phyloP scores from a whole-genome alignment of 1,284 basidiomycete species.

The Cryptococcus jaspeensis region DNA sequence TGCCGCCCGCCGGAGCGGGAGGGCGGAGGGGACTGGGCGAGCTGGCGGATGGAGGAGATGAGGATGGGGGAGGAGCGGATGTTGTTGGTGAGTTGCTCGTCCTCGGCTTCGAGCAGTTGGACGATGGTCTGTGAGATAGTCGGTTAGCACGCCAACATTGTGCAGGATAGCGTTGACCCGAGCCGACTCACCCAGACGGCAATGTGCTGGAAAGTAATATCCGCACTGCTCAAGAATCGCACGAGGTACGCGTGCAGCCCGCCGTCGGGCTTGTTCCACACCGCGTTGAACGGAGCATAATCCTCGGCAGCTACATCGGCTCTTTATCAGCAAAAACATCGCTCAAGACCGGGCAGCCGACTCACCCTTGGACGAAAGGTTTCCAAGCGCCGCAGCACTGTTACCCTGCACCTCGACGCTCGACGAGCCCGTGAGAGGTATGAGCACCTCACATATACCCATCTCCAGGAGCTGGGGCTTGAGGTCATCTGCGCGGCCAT shows the following conservation, averaged over 20 bases:
- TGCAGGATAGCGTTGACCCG: neutral
- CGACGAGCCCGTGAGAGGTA: conserved; percentile 91
- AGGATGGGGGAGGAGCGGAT: conserved; percentile 79
- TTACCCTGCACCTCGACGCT: conserved; percentile 99
- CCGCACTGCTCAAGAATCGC: conserved; percentile 87
- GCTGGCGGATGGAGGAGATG: conserved; percentile 77
- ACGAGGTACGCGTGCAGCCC: conserved; percentile 95
- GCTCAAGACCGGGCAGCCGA: neutral
- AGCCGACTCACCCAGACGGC: conserved; percentile 80
- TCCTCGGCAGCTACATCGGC: conserved; percentile 70
- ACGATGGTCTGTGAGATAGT: conserved; percentile 69
- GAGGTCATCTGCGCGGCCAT: conserved; percentile 68
- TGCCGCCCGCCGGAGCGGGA: conserved; percentile 62
- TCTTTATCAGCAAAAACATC: neutral
- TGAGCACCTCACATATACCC: conserved; percentile 97
- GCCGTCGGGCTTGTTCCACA: conserved; percentile 97
- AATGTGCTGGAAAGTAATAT: conserved; percentile 99
- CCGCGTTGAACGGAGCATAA: conserved; percentile 95
- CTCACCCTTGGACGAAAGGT: conserved; percentile 89
- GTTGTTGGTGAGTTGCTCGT: conserved; percentile 83
- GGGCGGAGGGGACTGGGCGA: conserved; percentile 72
- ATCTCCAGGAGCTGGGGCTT: conserved; percentile 95
- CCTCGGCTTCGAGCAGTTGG: conserved; percentile 90
- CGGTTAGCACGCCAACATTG: neutral
- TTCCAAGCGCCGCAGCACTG: conserved; percentile 94